These are phyloP conservation scores for Drosera spatulata DNA, from an alignment of 179 eudicot species.

Conservation along the genomic window DNA sequence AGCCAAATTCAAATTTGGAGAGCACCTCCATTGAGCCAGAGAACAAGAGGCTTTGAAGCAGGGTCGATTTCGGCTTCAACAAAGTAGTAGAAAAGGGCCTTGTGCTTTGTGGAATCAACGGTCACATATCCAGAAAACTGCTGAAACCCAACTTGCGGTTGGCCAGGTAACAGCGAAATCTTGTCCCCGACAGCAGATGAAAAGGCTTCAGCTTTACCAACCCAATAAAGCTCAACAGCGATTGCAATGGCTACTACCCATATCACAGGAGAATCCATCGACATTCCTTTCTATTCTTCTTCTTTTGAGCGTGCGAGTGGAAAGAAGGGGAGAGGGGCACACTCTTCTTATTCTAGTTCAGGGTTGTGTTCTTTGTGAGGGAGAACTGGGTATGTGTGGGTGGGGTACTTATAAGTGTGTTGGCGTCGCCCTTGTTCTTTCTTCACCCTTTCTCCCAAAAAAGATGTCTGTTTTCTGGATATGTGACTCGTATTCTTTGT, in stretches of 20 bases:
- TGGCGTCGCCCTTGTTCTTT: neutral
- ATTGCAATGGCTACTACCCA: conserved; percentile 1
- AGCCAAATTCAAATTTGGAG: conserved; percentile 10
- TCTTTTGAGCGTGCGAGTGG: neutral
- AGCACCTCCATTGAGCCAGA: conserved; percentile 92
- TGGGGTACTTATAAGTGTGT: neutral
- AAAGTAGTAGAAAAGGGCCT: conserved; percentile 74
- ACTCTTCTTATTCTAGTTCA: neutral
- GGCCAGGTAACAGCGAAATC: conserved; percentile 63
- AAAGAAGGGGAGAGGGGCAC: conserved; percentile 8
- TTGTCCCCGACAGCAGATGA: conserved; percentile 22
- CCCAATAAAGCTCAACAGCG: neutral
- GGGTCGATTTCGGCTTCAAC: conserved; percentile 68
- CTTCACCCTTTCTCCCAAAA: neutral
- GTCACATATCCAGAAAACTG: conserved; percentile 78
- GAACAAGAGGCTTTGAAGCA: conserved; percentile 68
- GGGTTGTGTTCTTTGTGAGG: neutral
- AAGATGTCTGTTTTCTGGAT: neutral
- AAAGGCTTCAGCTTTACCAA: neutral
- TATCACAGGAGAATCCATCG: neutral
- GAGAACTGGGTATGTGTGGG: neutral
- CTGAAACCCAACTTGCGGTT: conserved; percentile 65
- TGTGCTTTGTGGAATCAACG: conserved; percentile 55
- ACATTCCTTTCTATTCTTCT: no score
- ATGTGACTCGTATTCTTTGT: no score